phyloP scores from a whole-genome alignment of 2,329 filamentous ascomycete species.

The Fusarium compactum region DNA sequence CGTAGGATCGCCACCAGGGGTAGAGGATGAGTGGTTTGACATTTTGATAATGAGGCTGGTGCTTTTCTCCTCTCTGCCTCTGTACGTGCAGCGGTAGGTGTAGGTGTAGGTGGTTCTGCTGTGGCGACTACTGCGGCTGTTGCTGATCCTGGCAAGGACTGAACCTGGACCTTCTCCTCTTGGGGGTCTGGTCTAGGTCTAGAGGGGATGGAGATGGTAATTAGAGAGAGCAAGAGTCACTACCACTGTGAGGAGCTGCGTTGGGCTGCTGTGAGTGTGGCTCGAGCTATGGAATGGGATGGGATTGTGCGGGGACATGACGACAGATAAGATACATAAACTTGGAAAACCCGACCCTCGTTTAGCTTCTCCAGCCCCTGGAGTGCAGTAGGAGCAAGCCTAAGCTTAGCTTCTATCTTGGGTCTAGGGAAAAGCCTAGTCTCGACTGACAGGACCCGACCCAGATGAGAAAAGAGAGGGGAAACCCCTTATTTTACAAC shows the following conservation, averaged over 20 bases:
- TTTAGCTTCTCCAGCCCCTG: constrained; percentile 6
- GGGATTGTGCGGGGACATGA: constrained; percentile 44
- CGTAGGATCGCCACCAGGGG: constrained; percentile 40
- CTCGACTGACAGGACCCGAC: constrained; percentile 2
- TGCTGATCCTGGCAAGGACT: constrained; percentile 14
- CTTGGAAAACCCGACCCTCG: constrained; percentile 17
- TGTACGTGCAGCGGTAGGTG: background rate
- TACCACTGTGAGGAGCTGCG: constrained; percentile 23
- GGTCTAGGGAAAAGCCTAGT: background rate
- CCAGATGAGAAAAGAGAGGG: constrained; percentile 11
- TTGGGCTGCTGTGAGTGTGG: constrained; percentile 30
- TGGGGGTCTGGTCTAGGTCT: constrained; percentile 25
- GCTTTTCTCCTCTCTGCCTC: background rate
- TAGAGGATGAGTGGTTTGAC: constrained; percentile 27
- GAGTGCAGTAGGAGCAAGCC: background rate
- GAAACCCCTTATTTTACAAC: background rate
- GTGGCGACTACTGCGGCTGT: background rate
- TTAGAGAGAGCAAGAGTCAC: constrained; percentile 25
- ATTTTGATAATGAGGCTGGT: constrained; percentile 8
- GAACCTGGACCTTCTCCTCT: constrained; percentile 1
- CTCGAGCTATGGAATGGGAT: constrained; percentile 15
- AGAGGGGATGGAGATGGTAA: constrained; percentile 20
- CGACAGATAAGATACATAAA: constrained; percentile 35
- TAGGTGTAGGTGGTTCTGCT: constrained; percentile 7
- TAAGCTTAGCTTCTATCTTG: constrained; percentile 3